Evolutionary conservation across 306 rosid genomes (phyloP), one percentile per base, ranked within the genome.

Genomic region (Vicia sativa): DNA sequence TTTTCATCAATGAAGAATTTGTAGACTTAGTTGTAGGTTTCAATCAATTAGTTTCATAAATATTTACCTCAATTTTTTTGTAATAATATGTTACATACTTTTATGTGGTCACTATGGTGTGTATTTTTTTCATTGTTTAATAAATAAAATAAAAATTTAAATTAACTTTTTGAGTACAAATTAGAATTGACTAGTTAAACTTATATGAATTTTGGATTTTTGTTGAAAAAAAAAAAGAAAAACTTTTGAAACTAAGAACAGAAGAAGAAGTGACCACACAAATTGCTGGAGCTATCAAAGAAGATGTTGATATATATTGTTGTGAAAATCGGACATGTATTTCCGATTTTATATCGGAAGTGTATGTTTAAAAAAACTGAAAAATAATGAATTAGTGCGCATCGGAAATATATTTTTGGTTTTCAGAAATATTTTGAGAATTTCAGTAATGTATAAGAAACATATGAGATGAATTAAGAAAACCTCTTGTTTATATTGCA

Each of bases 1-100:
- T 90, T 38, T 90, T 90, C 95, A 85, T 93, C 83, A 88, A 93
- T 81, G 99, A 97, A 53, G 78, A 88, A 44, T 93, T 86, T 45
- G 75, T 88, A 61, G 92, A 86, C 66, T 83, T 97, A 15, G 5
- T 88, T 86, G 86, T 96, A 88, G 98, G 98, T 92, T 68, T 43
- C 25, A 10, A 18, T 37, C 61, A 8, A 29, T 37, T 68, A 4
- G 8, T 38, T 74, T 62, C 53, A 3, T 46, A 11, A 11, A 57
- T 58, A 65, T 44, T 63, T 48, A 16, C 38, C 63, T 60, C 57
- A 59, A 49, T 48, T 37, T 21, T 42, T 42, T 42, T 10, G 1
- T 4, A 11, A 41, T 0, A 41, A 41, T 41, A 41, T 25, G 28
- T 25, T 25, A 1, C 28, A 25, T 55, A 55, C 19, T 16, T 26